Evolutionary conservation across 306 rosid species (phyloP), one percentile per base, ranked within the genome.

Genomic region (Cyclanthera cordifolia): DNA sequence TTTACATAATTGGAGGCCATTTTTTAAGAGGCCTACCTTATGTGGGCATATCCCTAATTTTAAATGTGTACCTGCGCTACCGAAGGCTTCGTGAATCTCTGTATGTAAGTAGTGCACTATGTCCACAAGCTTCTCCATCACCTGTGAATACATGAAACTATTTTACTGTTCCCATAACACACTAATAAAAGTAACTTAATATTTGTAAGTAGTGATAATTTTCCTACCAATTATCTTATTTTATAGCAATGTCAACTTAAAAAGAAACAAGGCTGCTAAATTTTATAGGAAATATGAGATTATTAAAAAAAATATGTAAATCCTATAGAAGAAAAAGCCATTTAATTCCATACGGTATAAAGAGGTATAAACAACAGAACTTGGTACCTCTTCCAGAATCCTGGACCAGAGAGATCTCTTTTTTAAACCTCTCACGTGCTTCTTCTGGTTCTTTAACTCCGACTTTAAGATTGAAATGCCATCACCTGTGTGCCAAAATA

Each of bases 341-440:
- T 37, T 37, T 37, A 37, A 37, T 37, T 8, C 12, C 2, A 37
- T 7, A 37, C 43, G 8, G 43, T 37, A 37, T 7, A 37, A 37
- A 37, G 43, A 37, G 43, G 12, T 0, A 37, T 37, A 37, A 8
- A 37, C 43, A 37, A 37, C 10, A 37, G 43, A 37, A 67, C 75
- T 80, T 77, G 79, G 77, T 75, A 94, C 99, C 99, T 90, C 96
- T 85, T 94, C 99, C 86, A 94, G 79, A 80, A 90, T 88, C 88
- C 72, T 84, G 76, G 97, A 86, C 99, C 99, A 94, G 20, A 94
- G 78, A 59, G 99, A 94, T 72, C 88, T 94, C 82, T 94, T 94
- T 95, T 88, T 88, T 86, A 94, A 82, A 81, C 75, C 82, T 76
- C 86, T 83, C 50, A 94, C 99, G 77, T 88, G 96, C 90, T 94